Percentiles rank a stretch among this genome's conserved stretches.
phyloP scores from a whole-genome alignment of 345 rosid species.

The Eutrema yunnanense region DNA sequence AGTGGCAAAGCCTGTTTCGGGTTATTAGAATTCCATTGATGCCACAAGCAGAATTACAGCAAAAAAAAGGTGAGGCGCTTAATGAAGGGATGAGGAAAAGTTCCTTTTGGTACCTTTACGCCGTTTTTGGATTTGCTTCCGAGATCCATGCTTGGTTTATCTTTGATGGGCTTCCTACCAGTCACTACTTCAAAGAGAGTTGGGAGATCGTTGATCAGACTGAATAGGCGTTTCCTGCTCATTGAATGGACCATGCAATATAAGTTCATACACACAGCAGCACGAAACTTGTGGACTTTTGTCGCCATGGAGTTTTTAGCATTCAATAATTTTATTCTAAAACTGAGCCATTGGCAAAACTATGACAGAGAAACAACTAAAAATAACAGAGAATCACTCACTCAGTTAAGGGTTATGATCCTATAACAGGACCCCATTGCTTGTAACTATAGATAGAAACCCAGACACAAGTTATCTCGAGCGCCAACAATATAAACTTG shows the following conservation, averaged over 20 bases:
- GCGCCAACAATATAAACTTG: too few relatives aligned
- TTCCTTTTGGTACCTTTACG: constrained; percentile 46
- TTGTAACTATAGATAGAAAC: background rate
- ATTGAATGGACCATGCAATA: background rate
- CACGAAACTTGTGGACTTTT: background rate
- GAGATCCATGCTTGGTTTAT: constrained; percentile 48
- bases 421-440: background rate
- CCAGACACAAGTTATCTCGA: too few relatives aligned
- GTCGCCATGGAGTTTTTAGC: background rate
- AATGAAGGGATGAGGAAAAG: background rate
- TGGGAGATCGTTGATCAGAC: constrained; percentile 66
- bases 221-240: constrained; percentile 66
- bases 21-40: background rate
- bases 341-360: background rate
- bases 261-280: background rate
- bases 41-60: background rate
- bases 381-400: background rate
- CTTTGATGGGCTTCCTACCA: constrained; percentile 49
- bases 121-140: constrained; percentile 76
- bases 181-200: constrained; percentile 68
- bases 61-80: background rate
- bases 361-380: background rate
- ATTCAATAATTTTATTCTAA: background rate
- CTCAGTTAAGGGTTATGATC: background rate
- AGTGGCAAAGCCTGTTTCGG: background rate